These are phyloP conservation scores for Fraxinus excelsior DNA, from an alignment of 257 asterid species.

Conservation along the genomic window DNA sequence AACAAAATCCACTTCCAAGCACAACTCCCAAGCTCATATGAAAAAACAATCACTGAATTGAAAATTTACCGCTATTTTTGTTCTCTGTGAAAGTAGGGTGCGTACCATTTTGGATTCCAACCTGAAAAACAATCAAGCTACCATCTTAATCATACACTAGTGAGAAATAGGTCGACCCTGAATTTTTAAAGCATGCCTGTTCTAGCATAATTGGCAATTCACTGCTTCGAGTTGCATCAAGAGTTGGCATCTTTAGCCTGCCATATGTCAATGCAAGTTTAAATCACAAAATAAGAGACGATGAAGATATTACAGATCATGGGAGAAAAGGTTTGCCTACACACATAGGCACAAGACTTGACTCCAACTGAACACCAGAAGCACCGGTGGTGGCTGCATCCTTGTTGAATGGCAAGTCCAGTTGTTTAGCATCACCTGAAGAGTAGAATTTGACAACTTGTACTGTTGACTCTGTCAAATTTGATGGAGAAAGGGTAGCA, in stretches of 20 bases:
- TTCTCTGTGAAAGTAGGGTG: slow-evolving; percentile 29
- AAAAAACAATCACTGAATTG: slow-evolving; percentile 10
- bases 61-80: slow-evolving; percentile 37
- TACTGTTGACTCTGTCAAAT: slow-evolving; percentile 30
- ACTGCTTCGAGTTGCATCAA: slow-evolving; percentile 4
- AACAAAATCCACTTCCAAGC: slow-evolving; percentile 9
- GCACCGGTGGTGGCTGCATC: slow-evolving; percentile 25
- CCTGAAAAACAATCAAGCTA: slow-evolving; percentile 24
- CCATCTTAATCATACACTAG: background rate
- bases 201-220: slow-evolving; percentile 24
- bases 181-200: slow-evolving; percentile 29
- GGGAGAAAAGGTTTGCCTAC: slow-evolving; percentile 9
- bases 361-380: slow-evolving; percentile 26
- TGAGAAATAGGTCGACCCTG: background rate
- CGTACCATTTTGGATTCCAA: slow-evolving; percentile 21
- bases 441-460: slow-evolving; percentile 31
- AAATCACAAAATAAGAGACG: slow-evolving; percentile 16
- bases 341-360: slow-evolving; percentile 25
- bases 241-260: slow-evolving; percentile 30
- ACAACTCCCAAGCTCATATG: background rate
- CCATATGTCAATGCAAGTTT: background rate
- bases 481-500: slow-evolving; percentile 23
- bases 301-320: background rate
- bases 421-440: slow-evolving; percentile 28
- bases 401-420: slow-evolving; percentile 27